Base-by-base conservation (phyloP, 169 alveolate species). In the Plasmodium knowlesi region DNA sequence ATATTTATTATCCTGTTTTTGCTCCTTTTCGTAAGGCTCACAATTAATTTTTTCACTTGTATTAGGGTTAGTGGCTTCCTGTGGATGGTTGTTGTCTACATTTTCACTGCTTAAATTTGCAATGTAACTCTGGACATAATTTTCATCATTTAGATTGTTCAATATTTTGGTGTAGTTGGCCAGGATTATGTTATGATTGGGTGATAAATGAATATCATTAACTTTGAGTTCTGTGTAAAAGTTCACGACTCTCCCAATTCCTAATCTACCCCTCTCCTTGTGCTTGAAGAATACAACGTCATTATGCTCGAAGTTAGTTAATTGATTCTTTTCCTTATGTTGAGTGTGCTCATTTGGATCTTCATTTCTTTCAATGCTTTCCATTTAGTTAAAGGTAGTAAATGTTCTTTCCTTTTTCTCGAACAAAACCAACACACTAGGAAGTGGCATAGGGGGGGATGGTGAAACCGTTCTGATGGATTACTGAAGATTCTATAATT, bases 231-330 rank as follows among this genome's bases (percentile, higher is more conserved):
- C 94, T 32, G 88, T 88, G 41, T 54, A 6, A 78, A 88, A 57
- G 8, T 88, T 79, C 2, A 88, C 88, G 22, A 88, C 41, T 61
- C 94, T 76, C 8, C 94, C 94, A 19, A 88, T 19, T 54, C 94
- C 94, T 39, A 88, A 78, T 88, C 78, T 88, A 19, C 57, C 57
- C 25, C 78, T 88, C 19, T 79, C 82, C 71, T 76, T 88, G 67
- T 88, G 82, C 70, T 79, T 78, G 81, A 76, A 88, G 67, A 88
- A 88, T 54, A 88, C 70, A n/a, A 88, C 67, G 53, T 88, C 94
- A 78, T 88, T 88, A 22, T 88, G 94, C 22, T 76, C 70, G 30
- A 71, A 79, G 70, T n/a, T 16, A 28, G 46, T 32, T 61, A 78
- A 34, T 34, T 88, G 53, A 37, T 61, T 57, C n/a, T 88, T 88